phyloP scores from a whole-genome alignment of 331 rosid species.

The Malus hybrid region DNA sequence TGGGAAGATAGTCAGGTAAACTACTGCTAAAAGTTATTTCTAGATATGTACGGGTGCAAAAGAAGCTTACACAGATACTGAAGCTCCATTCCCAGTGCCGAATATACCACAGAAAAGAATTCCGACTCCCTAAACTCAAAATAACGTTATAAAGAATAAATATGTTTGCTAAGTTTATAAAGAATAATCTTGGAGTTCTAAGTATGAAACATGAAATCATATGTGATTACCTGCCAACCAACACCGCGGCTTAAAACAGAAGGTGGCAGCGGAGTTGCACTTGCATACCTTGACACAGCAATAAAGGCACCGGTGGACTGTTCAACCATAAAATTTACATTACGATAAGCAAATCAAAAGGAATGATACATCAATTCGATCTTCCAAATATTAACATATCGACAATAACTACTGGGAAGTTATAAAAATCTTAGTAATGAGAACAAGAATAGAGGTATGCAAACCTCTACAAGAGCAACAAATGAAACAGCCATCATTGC shows the following conservation, averaged over 20 bases:
- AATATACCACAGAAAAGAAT: conserved; percentile 82
- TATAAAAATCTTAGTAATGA: no score
- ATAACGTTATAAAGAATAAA: neutral
- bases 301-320: conserved; percentile 61
- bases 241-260: conserved; percentile 63
- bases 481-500: conserved; percentile 97
- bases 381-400: neutral
- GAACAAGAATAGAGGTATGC: neutral
- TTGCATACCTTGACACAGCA: conserved; percentile 59
- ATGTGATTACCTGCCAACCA: conserved; percentile 62
- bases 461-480: conserved; percentile 92
- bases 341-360: neutral
- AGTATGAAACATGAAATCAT: neutral
- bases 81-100: conserved; percentile 88
- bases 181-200: neutral
- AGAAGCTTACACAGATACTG: conserved; percentile 82
- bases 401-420: neutral
- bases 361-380: neutral
- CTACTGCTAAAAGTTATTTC: neutral
- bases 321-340: conserved; percentile 19
- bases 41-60: conserved; percentile 4
- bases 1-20: neutral
- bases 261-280: conserved; percentile 67
- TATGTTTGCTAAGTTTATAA: neutral
- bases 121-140: conserved; percentile 70